Evolutionary conservation across 2,329 filamentous ascomycete genomes (phyloP).

Genomic region (Penicillium sp.): DNA sequence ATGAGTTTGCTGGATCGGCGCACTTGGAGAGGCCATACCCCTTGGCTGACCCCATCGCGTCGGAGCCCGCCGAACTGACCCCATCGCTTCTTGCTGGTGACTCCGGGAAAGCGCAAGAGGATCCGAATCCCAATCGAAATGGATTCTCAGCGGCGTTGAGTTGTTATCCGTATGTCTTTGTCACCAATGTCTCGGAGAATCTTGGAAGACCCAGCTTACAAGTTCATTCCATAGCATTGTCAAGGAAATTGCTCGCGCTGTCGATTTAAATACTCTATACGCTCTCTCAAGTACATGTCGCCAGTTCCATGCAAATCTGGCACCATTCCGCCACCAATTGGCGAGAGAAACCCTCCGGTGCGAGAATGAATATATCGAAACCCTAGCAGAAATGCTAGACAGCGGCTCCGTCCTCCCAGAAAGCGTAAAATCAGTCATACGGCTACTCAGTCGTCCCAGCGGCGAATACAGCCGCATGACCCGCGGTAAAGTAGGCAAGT

Average conservation of each 20-base stretch:
- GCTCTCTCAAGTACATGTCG: conserved; percentile 79
- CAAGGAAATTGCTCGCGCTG: conserved; percentile 68
- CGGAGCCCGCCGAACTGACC: conserved; percentile 10
- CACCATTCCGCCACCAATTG: conserved; percentile 74
- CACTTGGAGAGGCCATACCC: conserved; percentile 21
- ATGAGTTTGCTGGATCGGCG: conserved; percentile 30
- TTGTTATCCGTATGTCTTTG: conserved; percentile 49
- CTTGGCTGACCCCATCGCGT: conserved; percentile 15
- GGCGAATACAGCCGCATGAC: conserved; percentile 44
- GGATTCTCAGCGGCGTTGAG: conserved; percentile 46
- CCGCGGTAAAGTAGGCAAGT: conserved; percentile 70
- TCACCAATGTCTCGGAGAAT: neutral
- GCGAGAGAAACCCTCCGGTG: conserved; percentile 76
- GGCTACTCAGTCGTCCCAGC: conserved; percentile 29
- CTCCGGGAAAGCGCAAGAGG: conserved; percentile 1
- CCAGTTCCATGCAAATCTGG: conserved; percentile 71
- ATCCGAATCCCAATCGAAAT: conserved; percentile 27
- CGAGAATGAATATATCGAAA: conserved; percentile 62
- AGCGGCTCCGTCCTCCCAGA: conserved; percentile 39
- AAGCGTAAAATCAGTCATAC: conserved; percentile 34
- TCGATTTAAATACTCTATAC: conserved; percentile 86
- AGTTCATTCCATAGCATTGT: conserved; percentile 61
- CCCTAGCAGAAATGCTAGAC: conserved; percentile 42
- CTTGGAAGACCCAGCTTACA: conserved; percentile 16
- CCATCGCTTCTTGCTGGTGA: conserved; percentile 13